These are phyloP conservation scores for Rhizopogon vulgaris DNA, from an alignment of 768 basidiomycete species.

Conservation along the genomic window DNA sequence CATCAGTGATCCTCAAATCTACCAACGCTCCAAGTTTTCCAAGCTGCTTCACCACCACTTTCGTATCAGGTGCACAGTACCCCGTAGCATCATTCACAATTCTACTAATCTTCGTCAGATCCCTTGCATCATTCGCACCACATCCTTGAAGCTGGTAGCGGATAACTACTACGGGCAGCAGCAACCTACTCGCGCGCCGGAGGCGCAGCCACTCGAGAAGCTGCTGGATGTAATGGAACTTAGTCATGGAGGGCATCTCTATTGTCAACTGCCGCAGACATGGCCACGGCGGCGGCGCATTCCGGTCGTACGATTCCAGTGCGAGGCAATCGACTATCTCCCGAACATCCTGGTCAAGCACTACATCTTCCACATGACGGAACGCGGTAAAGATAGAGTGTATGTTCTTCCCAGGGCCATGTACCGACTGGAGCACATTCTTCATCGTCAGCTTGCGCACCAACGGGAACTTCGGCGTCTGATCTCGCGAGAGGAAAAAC, in stretches of 20 bases:
- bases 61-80: background rate
- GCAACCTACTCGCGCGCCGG: background rate
- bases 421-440: background rate
- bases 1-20: no score
- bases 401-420: background rate
- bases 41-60: background rate
- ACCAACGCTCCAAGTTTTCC: background rate
- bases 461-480: background rate
- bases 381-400: background rate
- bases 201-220: background rate
- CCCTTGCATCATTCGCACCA: background rate
- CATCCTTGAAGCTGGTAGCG: background rate
- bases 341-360: background rate
- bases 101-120: background rate
- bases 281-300: background rate
- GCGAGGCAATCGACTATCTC: background rate
- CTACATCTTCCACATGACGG: background rate
- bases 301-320: background rate
- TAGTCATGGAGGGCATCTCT: background rate
- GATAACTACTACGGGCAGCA: background rate
- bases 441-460: background rate
- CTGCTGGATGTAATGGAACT: background rate
- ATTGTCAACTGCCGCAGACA: background rate
- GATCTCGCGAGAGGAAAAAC: background rate
- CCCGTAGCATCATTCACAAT: background rate